Evolutionary conservation across 2,329 filamentous ascomycete species (phyloP).

Genomic region (Pseudopithomyces maydicus): DNA sequence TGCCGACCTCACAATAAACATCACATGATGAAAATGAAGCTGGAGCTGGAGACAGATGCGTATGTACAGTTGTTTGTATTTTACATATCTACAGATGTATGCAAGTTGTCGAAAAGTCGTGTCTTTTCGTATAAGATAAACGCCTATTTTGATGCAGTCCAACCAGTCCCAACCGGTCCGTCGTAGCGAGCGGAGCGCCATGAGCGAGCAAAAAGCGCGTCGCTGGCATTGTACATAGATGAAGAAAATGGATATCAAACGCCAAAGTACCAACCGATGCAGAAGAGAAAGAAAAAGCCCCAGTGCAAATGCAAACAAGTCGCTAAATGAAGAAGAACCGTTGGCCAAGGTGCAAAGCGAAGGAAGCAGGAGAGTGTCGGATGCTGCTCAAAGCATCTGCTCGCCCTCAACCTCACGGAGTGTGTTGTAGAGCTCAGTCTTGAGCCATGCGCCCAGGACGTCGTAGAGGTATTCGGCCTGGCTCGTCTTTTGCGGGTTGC

Average conservation of each 20-base stretch:
- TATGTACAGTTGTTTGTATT: slow-evolving; percentile 7
- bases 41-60: not conserved
- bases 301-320: slow-evolving; percentile 6
- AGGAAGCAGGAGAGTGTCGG: not conserved
- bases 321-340: not conserved
- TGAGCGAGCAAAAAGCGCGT: slow-evolving; percentile 3
- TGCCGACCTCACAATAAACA: not conserved
- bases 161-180: not conserved
- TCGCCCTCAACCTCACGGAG: slow-evolving; percentile 28
- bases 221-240: slow-evolving; percentile 2
- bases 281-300: not conserved
- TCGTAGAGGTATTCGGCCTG: slow-evolving; percentile 38
- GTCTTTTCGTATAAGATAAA: not conserved
- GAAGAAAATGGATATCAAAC: slow-evolving; percentile 7
- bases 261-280: not conserved
- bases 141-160: slow-evolving; percentile 6
- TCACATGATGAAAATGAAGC: not conserved
- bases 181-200: slow-evolving; percentile 8
- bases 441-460: slow-evolving; percentile 38
- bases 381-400: slow-evolving; percentile 7
- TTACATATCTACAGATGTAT: slow-evolving; percentile 6
- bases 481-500: slow-evolving; percentile 21
- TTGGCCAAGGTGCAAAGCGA: not conserved
- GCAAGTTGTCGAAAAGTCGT: not conserved
- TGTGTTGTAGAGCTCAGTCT: slow-evolving; percentile 37